phyloP scores from a whole-genome alignment of 2,329 filamentous ascomycete genomes.

The Neopestalotiopsis sp. region DNA sequence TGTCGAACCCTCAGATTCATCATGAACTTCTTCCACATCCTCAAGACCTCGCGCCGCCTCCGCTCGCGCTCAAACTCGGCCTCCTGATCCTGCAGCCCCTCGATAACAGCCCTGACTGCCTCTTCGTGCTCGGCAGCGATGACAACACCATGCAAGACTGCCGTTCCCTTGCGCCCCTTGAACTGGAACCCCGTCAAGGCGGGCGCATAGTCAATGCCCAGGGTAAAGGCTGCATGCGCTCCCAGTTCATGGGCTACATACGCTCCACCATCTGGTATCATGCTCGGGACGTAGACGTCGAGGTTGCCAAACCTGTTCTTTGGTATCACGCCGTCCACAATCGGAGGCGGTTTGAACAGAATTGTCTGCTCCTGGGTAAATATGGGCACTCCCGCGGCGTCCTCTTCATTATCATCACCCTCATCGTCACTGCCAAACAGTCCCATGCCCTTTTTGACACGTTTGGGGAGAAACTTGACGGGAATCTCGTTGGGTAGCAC shows the following conservation, averaged over 20 bases:
- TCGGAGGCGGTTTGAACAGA: conserved; percentile 75
- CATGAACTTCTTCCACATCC: conserved; percentile 77
- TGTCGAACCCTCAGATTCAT: conserved; percentile 78
- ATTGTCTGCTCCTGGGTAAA: conserved; percentile 71
- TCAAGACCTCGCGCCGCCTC: conserved; percentile 64
- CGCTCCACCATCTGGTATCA: conserved; percentile 83
- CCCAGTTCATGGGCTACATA: conserved; percentile 70
- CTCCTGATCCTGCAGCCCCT: conserved; percentile 69
- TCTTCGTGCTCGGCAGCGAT: conserved; percentile 75
- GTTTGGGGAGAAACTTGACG: conserved; percentile 71
- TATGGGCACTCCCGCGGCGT: conserved; percentile 58
- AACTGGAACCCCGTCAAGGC: conserved; percentile 92
- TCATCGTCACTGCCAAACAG: conserved; percentile 44
- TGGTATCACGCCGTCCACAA: conserved; percentile 76
- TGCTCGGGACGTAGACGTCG: conserved; percentile 88
- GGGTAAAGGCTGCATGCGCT: conserved; percentile 71
- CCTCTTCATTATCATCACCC: conserved; percentile 44
- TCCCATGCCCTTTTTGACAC: conserved; percentile 38
- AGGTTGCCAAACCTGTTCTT: conserved; percentile 95
- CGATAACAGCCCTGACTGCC: conserved; percentile 72
- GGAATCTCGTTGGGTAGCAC: conserved; percentile 81
- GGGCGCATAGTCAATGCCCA: conserved; percentile 85
- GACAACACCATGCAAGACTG: conserved; percentile 78
- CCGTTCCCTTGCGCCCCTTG: conserved; percentile 83
- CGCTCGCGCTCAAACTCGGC: conserved; percentile 68